Percentiles rank a stretch among this genome's conserved stretches.
These are phyloP conservation scores for Anthostomella pinea DNA, from an alignment of 2,329 filamentous ascomycete genomes.

Conservation along the genomic window DNA sequence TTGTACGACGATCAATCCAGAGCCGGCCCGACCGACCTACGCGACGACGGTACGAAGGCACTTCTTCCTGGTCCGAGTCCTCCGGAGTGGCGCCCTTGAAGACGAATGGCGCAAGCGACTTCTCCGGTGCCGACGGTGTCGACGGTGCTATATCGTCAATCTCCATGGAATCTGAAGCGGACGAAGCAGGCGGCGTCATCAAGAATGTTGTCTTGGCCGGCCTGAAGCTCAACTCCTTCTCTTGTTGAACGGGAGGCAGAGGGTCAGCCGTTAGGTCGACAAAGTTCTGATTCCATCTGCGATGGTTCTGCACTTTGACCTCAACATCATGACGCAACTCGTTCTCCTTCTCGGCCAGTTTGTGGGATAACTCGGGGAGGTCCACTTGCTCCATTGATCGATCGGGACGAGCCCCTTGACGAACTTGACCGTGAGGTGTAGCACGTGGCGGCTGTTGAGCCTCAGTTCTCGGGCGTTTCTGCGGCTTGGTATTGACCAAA, in stretches of 20 bases:
- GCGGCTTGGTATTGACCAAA: constrained; percentile 84
- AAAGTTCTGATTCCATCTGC: constrained; percentile 87
- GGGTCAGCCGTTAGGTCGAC: constrained; percentile 85
- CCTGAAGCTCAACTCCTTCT: constrained; percentile 63
- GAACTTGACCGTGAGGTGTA: constrained; percentile 61
- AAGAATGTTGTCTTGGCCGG: constrained; percentile 69
- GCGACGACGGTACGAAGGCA: constrained; percentile 75
- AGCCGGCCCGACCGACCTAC: constrained; percentile 80
- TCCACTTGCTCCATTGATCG: constrained; percentile 70
- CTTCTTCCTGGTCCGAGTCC: constrained; percentile 37
- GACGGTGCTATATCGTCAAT: too few species aligned
- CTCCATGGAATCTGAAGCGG: constrained; percentile 55
- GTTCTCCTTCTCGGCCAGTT: constrained; percentile 76
- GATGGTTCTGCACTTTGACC: constrained; percentile 81
- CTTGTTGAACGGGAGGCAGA: constrained; percentile 72
- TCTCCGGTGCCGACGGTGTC: constrained; percentile 31
- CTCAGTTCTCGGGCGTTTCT: constrained; percentile 61
- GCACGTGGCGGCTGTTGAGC: constrained; percentile 56
- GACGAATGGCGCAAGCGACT: constrained; percentile 35
- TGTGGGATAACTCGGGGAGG: constrained; percentile 71
- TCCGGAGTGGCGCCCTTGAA: constrained; percentile 44
- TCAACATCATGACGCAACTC: constrained; percentile 80
- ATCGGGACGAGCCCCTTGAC: constrained; percentile 67
- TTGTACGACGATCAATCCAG: constrained; percentile 81
- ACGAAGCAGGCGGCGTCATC: constrained; percentile 61